Evolutionary conservation across 2,329 filamentous ascomycete species (phyloP).

Genomic region (Coniochaeta ligniaria): DNA sequence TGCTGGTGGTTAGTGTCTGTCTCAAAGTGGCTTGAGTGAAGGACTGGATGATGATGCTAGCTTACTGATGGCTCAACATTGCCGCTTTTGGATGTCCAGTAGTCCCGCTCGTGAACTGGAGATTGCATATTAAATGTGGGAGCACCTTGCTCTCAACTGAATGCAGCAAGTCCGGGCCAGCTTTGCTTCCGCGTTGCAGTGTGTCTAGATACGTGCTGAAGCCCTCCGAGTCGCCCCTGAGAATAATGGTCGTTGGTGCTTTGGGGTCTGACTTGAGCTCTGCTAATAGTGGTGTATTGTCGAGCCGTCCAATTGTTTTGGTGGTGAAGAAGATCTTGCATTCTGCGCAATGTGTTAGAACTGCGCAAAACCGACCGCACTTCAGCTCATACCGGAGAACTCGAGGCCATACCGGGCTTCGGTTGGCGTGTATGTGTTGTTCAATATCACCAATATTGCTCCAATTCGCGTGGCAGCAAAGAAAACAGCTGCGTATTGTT

Average conservation of each 20-base stretch:
- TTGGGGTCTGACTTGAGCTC: slow-evolving; percentile 40
- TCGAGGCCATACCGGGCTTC: slow-evolving; percentile 66
- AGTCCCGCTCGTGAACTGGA: slow-evolving; percentile 71
- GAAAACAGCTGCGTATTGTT: slow-evolving; percentile 75
- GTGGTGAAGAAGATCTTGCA: slow-evolving; percentile 71
- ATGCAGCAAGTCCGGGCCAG: slow-evolving; percentile 43
- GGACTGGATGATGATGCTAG: background rate
- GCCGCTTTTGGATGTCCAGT: slow-evolving; percentile 68
- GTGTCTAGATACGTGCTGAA: slow-evolving; percentile 56
- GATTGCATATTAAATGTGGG: slow-evolving; percentile 62
- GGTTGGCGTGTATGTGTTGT: slow-evolving; percentile 72
- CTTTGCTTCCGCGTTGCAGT: slow-evolving; percentile 40
- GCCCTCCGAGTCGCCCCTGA: slow-evolving; percentile 44
- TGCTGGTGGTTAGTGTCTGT: slow-evolving; percentile 9
- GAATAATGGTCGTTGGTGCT: slow-evolving; percentile 48
- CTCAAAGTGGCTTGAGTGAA: background rate
- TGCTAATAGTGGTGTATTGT: slow-evolving; percentile 53
- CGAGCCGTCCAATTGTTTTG: slow-evolving; percentile 56
- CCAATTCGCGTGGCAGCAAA: slow-evolving; percentile 64
- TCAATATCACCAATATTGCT: slow-evolving; percentile 67
- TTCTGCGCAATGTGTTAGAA: slow-evolving; percentile 30
- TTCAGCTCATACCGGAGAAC: slow-evolving; percentile 51
- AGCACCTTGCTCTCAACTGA: slow-evolving; percentile 47
- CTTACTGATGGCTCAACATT: slow-evolving; percentile 65
- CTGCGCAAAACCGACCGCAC: background rate